phyloP scores from a whole-genome alignment of 176 grass and related monocot species.

The Eragrostis nindensis region DNA sequence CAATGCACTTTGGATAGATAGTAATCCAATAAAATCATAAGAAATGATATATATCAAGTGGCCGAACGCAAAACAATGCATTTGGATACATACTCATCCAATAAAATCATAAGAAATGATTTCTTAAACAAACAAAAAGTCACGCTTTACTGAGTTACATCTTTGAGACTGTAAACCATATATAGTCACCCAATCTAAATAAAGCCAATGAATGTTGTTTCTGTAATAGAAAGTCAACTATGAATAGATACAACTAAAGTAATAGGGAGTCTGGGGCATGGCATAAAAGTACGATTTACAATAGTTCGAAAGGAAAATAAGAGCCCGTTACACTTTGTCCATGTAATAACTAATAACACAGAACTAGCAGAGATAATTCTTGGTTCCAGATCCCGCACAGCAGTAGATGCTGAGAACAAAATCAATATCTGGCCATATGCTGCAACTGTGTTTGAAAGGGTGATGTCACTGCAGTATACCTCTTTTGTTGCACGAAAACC shows the following conservation, averaged over 20 bases:
- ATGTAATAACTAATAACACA: too few species aligned
- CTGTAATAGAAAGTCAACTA: too few species aligned
- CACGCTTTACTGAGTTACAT: conserved; percentile 17
- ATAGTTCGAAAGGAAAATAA: neutral
- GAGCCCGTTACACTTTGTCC: too few species aligned
- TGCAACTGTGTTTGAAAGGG: neutral
- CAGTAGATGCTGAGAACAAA: neutral
- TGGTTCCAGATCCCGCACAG: neutral
- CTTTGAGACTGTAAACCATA: too few species aligned
- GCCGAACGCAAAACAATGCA: conserved; percentile 25
- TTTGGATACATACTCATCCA: conserved; percentile 1
- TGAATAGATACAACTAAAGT: neutral
- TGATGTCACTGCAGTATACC: conserved; percentile 49
- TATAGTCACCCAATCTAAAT: neutral
- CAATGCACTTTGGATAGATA: conserved; percentile 25
- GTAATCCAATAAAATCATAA: neutral
- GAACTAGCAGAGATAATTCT: neutral
- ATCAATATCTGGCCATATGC: neutral
- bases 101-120: conserved; percentile 11
- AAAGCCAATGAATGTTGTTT: too few species aligned
- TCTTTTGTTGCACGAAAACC: conserved; percentile 88
- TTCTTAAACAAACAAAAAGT: neutral
- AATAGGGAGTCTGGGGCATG: neutral
- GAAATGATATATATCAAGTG: conserved; percentile 8
- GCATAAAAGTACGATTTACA: conserved; percentile 1